Base-by-base conservation (phyloP, 2,329 filamentous ascomycete genomes). In the Biscogniauxia mediterranea region DNA sequence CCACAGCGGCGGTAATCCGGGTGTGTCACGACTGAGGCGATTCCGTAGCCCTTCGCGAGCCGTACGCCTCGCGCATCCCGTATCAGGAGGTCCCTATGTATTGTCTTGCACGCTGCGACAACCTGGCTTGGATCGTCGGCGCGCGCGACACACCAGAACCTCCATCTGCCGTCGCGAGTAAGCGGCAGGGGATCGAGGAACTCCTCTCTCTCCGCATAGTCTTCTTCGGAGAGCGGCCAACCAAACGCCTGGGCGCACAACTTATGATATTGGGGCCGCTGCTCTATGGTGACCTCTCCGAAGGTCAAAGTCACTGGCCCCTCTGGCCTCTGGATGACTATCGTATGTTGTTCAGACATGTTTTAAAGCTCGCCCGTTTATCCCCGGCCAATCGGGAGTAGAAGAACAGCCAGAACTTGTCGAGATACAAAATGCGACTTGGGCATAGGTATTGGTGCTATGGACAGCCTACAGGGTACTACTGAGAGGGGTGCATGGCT, bases 41-140 rank as follows among this genome's bases (percentile, higher is more conserved):
- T 55, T 26, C 64, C 66, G 28, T 64, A 69, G 20, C 63, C 64
- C 38, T 65, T 62, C 23, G 57, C 58, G 5, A 56, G 51, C 17
- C 55, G 58, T n/a, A 20, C 28, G 8, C 56, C 55, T 3, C 21
- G n/a, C 1, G 13, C 46, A 25, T 64, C 59, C n/a, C 60, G 60
- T 11, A 66, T 46, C 2, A 69, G 60, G 13, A 69, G 17, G 17
- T 65, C 60, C 20, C 67, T 58, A 32, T 62, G 62, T 51, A 69
- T 56, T 20, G 65, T 64, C 57, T 66, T 68, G 57, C 65, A 68
- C 52, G 62, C 61, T 19, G 67, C 64, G 17, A 66, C 8, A 15
- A 69, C 61, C 2, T 59, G 57, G 4, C 54, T 51, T 6, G 58
- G 57, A 9, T 65, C 57, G 13, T 62, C 59, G 5, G 58, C 59